Evolutionary conservation across 202 grass and related monocot genomes (phyloP), one percentile per base, ranked within the genome.

Genomic region (Dendrocalamus latiflorus): DNA sequence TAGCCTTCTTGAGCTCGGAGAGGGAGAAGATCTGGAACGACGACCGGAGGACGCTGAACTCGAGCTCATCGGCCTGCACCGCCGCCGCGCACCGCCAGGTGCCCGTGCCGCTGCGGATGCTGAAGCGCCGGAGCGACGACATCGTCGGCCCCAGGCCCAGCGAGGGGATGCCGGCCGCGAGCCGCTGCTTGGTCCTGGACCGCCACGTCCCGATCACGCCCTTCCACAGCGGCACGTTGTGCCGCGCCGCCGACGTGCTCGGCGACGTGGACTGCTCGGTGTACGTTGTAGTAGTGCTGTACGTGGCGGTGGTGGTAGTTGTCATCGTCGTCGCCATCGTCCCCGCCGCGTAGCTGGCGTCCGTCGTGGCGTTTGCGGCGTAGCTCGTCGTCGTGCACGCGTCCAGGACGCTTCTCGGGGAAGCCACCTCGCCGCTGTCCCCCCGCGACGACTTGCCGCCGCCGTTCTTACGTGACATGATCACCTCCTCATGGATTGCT

Each of bases 1-100:
- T 93, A 1, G 94, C 91, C 4, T 79, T 83, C 56, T 81, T 84
- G 9, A 97, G 87, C 74, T 93, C 91, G n/a, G 72, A 65, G 4
- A 91, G 41, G 4, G 91, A 81, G 83, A 97, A 93, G 67, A 81
- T 97, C 53, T 79, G 78, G 62, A 92, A 85, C 1, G 72, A 43
- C 1, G 72, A 47, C 4, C 65, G 41, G 2, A 86, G 48, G 7
- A 69, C 69, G 84, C 49, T 83, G 64, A 78, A 51, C 12, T 83
- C 75, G 80, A 50, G 38, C 25, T 8, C 56, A 25, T 34, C 51
- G 7, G 43, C 5, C 54, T 73, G 51, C 13, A 8, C 24, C 6
- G 43, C 44, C 10, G 76, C 26, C 47, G 36, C 78, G 47, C 39
- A 43, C 79, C 37, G 63, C 73, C 76, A 84, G 70, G 38, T 66